A percentile compares a stretch with the other conserved stretches of the same genome.
These are phyloP conservation scores for Trichomonascaceae sp. DNA, from an alignment of 1,139 yeast genomes.

Conservation along the genomic window DNA sequence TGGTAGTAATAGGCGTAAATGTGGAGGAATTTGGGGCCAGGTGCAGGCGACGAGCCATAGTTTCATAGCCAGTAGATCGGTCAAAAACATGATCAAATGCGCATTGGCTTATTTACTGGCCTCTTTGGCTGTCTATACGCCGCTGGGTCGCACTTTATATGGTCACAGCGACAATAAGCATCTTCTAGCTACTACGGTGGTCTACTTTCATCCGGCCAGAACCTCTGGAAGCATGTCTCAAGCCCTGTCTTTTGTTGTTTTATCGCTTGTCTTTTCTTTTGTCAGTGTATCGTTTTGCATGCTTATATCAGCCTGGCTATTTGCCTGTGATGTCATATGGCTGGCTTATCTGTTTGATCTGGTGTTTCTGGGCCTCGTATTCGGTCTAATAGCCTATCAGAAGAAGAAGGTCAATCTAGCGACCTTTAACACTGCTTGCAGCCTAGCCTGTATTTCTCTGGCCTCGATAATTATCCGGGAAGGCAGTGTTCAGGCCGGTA, in stretches of 20 bases:
- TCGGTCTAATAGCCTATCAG: conserved; percentile 63
- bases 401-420: conserved; percentile 63
- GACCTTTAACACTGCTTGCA: conserved; percentile 75
- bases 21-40: background rate
- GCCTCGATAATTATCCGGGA: conserved; percentile 73
- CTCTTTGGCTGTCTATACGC: conserved; percentile 67
- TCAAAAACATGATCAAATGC: conserved; percentile 46
- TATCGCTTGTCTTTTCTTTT: conserved; percentile 53
- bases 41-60: background rate
- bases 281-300: conserved; percentile 52
- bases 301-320: conserved; percentile 44
- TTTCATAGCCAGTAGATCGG: background rate
- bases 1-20: background rate
- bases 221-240: conserved; percentile 79
- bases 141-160: conserved; percentile 47
- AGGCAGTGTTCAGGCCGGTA: conserved; percentile 59
- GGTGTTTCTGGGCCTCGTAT: conserved; percentile 47
- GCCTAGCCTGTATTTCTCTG: conserved; percentile 66
- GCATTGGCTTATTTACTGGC: conserved; percentile 67
- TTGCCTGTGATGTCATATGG: conserved; percentile 43
- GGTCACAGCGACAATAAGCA: conserved; percentile 76
- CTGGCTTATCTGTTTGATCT: conserved; percentile 55
- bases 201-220: conserved; percentile 78
- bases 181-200: conserved; percentile 75
- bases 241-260: conserved; percentile 54